A percentile compares a stretch with the other conserved stretches of the same genome.
Conservation (phyloP, 75 land plant species). For the Larix kaempferi region DNA sequence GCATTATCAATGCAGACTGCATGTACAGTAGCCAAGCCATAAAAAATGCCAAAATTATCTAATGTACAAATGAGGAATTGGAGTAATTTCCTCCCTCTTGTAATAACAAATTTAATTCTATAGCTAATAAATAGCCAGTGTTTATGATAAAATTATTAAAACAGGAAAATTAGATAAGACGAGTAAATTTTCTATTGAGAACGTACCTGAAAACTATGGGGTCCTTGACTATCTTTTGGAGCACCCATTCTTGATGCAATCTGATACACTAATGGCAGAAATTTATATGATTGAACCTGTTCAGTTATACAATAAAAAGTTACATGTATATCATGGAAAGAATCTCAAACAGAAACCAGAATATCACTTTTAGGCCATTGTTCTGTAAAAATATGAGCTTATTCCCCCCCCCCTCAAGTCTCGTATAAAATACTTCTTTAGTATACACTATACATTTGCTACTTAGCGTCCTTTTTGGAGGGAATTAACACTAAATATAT, state of each 20-base stretch:
- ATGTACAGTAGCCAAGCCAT: slow-evolving; percentile 7
- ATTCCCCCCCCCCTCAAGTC: background rate
- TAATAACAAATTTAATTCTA: background rate
- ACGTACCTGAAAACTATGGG: slow-evolving; percentile 74
- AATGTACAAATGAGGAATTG: background rate
- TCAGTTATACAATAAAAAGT: slow-evolving; percentile 9
- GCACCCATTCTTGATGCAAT: slow-evolving; percentile 94
- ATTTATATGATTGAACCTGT: slow-evolving; percentile 95
- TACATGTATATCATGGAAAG: too few relatives aligned
- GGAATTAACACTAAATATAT: background rate
- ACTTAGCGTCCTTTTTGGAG: background rate
- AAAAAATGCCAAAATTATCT: background rate
- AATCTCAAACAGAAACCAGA: background rate
- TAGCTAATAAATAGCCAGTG: background rate
- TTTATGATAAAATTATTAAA: background rate
- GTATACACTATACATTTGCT: background rate
- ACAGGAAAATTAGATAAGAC: background rate
- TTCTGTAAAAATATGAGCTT: background rate
- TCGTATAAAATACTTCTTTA: background rate
- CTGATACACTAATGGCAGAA: slow-evolving; percentile 93
- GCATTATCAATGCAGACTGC: slow-evolving; percentile 81
- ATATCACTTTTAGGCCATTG: background rate
- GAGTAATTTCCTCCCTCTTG: background rate
- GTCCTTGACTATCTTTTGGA: slow-evolving; percentile 54
- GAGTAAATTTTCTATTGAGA: background rate